Evolutionary conservation across 176 grass and related monocot genomes (phyloP).

Genomic region (Ampelocalamus luodianensis): DNA sequence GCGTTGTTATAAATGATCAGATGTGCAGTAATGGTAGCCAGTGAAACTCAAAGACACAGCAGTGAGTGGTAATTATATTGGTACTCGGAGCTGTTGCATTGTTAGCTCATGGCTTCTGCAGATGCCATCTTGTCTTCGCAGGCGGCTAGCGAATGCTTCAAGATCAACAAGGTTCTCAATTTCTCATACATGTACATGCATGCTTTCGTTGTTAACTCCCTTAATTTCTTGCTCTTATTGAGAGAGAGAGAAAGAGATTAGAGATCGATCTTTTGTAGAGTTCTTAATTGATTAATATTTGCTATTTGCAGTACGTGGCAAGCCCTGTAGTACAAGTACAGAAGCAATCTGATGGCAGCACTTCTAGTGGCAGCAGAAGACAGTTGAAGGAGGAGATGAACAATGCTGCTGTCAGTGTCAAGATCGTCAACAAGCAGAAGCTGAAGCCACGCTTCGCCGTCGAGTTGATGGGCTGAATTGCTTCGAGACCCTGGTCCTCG

Average conservation of each 20-base stretch:
- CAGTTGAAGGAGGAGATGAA: conserved; percentile 2
- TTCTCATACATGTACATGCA: not conserved
- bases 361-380: not conserved
- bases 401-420: not conserved
- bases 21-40: not conserved
- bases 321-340: conserved; percentile 16
- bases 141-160: not conserved
- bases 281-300: not conserved
- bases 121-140: conserved; percentile 37
- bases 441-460: conserved; percentile 53
- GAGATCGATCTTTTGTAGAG: not conserved
- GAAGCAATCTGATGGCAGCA: conserved; percentile 9
- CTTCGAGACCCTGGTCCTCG: conserved; percentile 67
- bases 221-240: not conserved
- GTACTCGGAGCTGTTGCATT: not conserved
- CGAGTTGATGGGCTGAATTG: conserved; percentile 66
- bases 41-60: not conserved
- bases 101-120: conserved; percentile 17
- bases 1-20: not conserved
- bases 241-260: too few relatives aligned
- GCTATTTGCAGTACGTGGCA: conserved; percentile 1
- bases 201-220: not conserved
- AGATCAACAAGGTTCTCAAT: conserved; percentile 19
- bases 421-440: not conserved
- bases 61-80: not conserved